A percentile compares a stretch with the other conserved stretches of the same genome.
Conservation (phyloP, 805 yeast species). For the Teunomyces stri region DNA sequence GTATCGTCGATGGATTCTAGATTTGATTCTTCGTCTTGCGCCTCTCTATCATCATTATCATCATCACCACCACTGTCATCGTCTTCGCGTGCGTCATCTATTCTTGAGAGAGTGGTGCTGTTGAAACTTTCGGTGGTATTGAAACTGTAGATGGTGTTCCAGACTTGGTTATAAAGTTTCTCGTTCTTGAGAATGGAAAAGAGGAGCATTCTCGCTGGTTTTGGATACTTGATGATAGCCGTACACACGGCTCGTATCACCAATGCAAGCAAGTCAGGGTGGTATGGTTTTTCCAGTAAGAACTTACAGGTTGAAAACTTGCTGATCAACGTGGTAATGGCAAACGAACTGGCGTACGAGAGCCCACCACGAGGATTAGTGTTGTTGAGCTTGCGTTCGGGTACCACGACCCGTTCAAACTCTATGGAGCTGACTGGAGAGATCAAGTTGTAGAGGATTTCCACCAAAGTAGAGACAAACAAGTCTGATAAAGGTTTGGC, state of each 20-base stretch:
- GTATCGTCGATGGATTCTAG: conserved; percentile 1
- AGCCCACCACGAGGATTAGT: conserved; percentile 40
- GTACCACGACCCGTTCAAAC: conserved; percentile 14
- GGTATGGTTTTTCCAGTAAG: conserved; percentile 37
- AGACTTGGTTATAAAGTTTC: conserved; percentile 33
- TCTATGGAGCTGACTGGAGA: conserved; percentile 34
- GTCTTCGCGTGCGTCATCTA: conserved; percentile 4
- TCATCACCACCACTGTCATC: not conserved
- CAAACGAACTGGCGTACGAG: conserved; percentile 50
- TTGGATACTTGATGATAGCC: conserved; percentile 48
- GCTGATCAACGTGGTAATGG: conserved; percentile 43
- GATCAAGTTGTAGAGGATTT: conserved; percentile 60
- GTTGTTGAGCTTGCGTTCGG: conserved; percentile 25
- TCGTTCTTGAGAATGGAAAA: conserved; percentile 47
- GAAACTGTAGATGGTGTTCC: conserved; percentile 31
- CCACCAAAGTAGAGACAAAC: conserved; percentile 48
- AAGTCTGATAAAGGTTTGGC: conserved; percentile 28
- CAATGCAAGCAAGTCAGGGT: conserved; percentile 58
- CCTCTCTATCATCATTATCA: not conserved
- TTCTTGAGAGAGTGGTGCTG: conserved; percentile 16
- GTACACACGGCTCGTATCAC: conserved; percentile 56
- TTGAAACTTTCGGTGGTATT: conserved; percentile 22
- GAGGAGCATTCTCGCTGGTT: conserved; percentile 52
- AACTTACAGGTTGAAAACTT: conserved; percentile 36
- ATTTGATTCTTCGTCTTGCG: conserved; percentile 2